A percentile compares a stretch with the other conserved stretches of the same genome.
These are phyloP conservation scores for Schizothecium vesticola DNA, from an alignment of 495 filamentous ascomycete species.

Conservation along the genomic window DNA sequence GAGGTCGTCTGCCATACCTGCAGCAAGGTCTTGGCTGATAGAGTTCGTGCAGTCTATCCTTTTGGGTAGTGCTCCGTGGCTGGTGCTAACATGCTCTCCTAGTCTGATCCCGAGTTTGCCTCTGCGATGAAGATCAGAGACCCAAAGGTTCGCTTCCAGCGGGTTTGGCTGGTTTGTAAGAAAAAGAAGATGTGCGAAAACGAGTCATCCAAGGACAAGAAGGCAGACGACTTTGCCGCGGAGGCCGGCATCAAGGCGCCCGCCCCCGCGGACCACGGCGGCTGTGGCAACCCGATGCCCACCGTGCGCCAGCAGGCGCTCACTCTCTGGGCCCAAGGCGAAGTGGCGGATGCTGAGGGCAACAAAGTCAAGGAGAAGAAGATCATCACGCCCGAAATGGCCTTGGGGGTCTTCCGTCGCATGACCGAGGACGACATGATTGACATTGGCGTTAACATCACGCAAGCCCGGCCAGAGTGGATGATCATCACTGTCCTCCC, in stretches of 20 bases:
- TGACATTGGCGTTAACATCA: constrained; percentile 83
- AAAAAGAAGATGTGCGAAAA: constrained; percentile 76
- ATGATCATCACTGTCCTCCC: constrained; percentile 95
- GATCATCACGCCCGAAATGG: constrained; percentile 73
- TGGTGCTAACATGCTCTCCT: constrained; percentile 58
- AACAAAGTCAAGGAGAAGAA: constrained; percentile 80
- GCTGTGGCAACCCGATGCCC: constrained; percentile 88
- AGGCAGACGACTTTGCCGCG: constrained; percentile 49
- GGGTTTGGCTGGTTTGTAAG: constrained; percentile 84
- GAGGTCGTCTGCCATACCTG: constrained; percentile 98
- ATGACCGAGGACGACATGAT: constrained; percentile 74
- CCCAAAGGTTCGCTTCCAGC: constrained; percentile 86
- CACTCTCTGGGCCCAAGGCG: constrained; percentile 56
- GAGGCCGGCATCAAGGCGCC: constrained; percentile 48
- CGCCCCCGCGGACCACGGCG: constrained; percentile 61
- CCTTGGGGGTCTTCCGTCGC: constrained; percentile 75
- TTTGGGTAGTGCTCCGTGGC: constrained; percentile 39
- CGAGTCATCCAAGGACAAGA: constrained; percentile 49
- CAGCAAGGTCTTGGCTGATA: constrained; percentile 88
- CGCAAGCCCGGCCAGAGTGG: constrained; percentile 95
- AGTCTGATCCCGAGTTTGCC: constrained; percentile 79
- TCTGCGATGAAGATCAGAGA: constrained; percentile 79
- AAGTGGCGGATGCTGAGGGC: constrained; percentile 62
- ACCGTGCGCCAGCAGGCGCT: constrained; percentile 80
- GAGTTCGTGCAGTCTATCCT: constrained; percentile 68